Conservation (phyloP, 2,329 filamentous ascomycete genomes). For the Venturia pyrina region DNA sequence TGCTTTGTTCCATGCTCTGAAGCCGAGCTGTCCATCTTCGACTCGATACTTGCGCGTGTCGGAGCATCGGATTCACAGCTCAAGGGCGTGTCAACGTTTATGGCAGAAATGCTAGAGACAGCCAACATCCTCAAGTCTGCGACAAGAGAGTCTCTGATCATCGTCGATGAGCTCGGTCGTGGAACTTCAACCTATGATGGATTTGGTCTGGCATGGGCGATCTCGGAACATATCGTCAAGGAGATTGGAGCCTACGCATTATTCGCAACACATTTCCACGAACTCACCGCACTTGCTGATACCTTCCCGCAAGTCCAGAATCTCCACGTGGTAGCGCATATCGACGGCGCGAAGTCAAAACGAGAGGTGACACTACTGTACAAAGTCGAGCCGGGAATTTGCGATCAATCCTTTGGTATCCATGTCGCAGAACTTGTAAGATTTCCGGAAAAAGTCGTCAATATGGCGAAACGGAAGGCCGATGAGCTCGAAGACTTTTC, state of each 20-base stretch:
- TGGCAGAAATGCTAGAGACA: conserved; percentile 99
- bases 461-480: conserved; percentile 98
- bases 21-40: conserved; percentile 90
- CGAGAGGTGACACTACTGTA: conserved; percentile 88
- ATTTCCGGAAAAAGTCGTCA: conserved; percentile 93
- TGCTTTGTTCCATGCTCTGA: conserved; percentile 90
- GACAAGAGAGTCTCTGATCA: conserved; percentile 89
- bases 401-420: conserved; percentile 96
- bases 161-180: conserved; percentile 94
- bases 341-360: conserved; percentile 43
- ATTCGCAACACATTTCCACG: conserved; percentile 98
- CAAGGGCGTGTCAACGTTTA: conserved; percentile 96
- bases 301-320: conserved; percentile 83
- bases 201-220: conserved; percentile 98
- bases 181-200: conserved; percentile 98
- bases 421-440: conserved; percentile 95
- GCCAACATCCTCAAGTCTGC: conserved; percentile 97
- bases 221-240: conserved; percentile 91
- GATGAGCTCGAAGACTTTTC: conserved; percentile 97
- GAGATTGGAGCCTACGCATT: conserved; percentile 91
- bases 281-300: conserved; percentile 83
- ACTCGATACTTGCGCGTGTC: conserved; percentile 91
- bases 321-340: conserved; percentile 91
- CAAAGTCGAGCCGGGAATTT: conserved; percentile 91
- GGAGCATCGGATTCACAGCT: conserved; percentile 94